Percentiles rank a stretch among this genome's conserved stretches.
These are phyloP conservation scores for Mycena sp. DNA, from an alignment of 1,284 basidiomycete genomes.

Conservation along the genomic window DNA sequence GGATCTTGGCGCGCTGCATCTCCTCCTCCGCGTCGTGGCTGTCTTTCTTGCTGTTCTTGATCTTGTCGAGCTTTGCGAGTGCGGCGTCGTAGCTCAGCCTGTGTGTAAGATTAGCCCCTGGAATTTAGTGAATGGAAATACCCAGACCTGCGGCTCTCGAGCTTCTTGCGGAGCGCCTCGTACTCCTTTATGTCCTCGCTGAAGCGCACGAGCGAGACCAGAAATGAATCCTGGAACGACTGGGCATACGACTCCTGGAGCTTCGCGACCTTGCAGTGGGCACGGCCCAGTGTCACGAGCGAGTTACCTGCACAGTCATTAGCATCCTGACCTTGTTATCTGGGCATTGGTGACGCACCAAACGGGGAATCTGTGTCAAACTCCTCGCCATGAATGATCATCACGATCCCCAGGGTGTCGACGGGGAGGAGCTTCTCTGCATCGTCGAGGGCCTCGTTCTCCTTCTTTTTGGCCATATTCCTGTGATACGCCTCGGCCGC, in stretches of 20 bases:
- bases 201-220: slow-evolving; percentile 69
- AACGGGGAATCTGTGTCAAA: slow-evolving; percentile 78
- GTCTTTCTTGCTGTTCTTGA: slow-evolving; percentile 76
- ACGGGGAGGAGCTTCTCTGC: slow-evolving; percentile 74
- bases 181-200: slow-evolving; percentile 78
- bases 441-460: slow-evolving; percentile 64
- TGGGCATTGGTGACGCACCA: slow-evolving; percentile 52
- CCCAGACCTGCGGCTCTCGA: slow-evolving; percentile 80
- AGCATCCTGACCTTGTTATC: not conserved
- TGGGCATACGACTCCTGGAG: slow-evolving; percentile 83
- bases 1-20: slow-evolving; percentile 68
- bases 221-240: slow-evolving; percentile 75
- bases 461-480: slow-evolving; percentile 73
- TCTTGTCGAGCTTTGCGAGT: slow-evolving; percentile 69
- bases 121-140: not conserved
- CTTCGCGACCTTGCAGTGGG: slow-evolving; percentile 83
- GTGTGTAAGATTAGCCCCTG: not conserved
- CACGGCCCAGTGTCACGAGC: slow-evolving; percentile 78
- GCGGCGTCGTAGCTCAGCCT: slow-evolving; percentile 85
- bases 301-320: slow-evolving; percentile 60
- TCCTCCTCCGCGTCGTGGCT: slow-evolving; percentile 77
- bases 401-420: slow-evolving; percentile 84
- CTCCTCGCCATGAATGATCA: slow-evolving; percentile 87
- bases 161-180: slow-evolving; percentile 75
- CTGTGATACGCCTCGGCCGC: slow-evolving; percentile 71